Base-by-base conservation (phyloP, 1,139 yeast genomes). In the Yamadazyma sp. region DNA sequence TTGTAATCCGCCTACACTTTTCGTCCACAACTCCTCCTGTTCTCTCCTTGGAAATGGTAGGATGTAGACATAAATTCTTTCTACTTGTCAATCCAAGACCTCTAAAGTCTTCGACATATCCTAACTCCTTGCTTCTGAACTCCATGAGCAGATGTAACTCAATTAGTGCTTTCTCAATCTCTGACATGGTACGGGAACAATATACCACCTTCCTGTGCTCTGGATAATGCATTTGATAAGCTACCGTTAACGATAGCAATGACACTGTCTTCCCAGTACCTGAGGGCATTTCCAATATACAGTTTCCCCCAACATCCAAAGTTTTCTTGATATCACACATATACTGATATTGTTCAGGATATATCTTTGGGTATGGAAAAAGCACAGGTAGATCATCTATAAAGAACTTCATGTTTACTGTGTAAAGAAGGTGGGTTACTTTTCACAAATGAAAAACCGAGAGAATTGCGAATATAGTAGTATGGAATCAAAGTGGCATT, bases 181-280 rank as follows among this genome's bases (percentile, higher is more conserved):
- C 99, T 8, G 97, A 87, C 98, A 92, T 92, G 27, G 99, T 92
- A 75, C 99, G 98, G 5, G 98, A 92, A 63, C 99, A 92, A 63
- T 92, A 92, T 5, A 92, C 87, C 51, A 92, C 81, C 68, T 92
- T 92, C 33, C 98, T 70, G 53, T 88, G 96, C 56, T 92, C 97
- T 5, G 97, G 96, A 59, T 89, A 89, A 62, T 81, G 87, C 87
- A 87, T 82, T 58, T 92, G 99, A 61, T 92, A 94, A 8, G 98
- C 96, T 37, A 92, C 88, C 0, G 98, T 88, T 32, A 92, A 65
- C 0, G 98, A 88, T 32, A 92, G 71, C 57, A 92, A 73, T 1
- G 98, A 89, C 4, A 92, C 87, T 30, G 99, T 92, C 60, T 92
- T 92, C 32, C 99, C 99, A 4, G 99, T 92, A 2, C 99, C 99